Evolutionary conservation across 768 basidiomycete genomes (phyloP), one percentile per base, ranked within the genome.

Genomic region (Boletus reticuloceps): DNA sequence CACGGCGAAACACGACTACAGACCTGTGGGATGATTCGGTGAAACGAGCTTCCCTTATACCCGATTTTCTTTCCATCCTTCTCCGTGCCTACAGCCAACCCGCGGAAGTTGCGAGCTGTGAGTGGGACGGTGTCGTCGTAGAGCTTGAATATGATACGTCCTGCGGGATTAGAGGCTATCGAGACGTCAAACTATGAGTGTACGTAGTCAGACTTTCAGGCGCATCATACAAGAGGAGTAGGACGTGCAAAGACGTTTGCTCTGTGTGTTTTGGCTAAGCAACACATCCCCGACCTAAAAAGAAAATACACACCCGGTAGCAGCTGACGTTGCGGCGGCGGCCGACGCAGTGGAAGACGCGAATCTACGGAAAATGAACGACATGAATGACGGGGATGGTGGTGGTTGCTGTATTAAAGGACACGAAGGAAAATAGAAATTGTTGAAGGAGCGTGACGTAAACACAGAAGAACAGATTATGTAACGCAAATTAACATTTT

Each of bases 61-160:
- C 88, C 90, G 61, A 86, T 86, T 19, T 84, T 82, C 56, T 82
- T 78, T 62, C 82, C 75, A 3, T 57, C 51, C 37, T 61, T 58
- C 2, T 64, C 45, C 13, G 55, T 50, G 8, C 83, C 83, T 7
- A 84, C 83, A 9, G 86, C 83, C 44, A 94, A 79, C 66, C 88
- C 85, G 51, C 91, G 85, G 76, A 94, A 94, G 77, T 94, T 93
- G 47, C 72, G 74, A 4, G 88, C 71, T 12, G 93, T 94, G 71
- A 80, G 82, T 51, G 94, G 94, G n/a, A 91, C 90, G 17, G 81
- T 77, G 52, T 86, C 82, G 71, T 94, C 90, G 72, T 81, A 92
- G 41, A 95, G 81, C 71, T 88, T 84, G 82, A 95, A 91, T 27
- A 86, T 79, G 60, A 95, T 82, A 43, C 88, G 84, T 22, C 89